These are phyloP conservation scores for Tulasnella sp. DNA, from an alignment of 768 basidiomycete genomes.

Conservation along the genomic window DNA sequence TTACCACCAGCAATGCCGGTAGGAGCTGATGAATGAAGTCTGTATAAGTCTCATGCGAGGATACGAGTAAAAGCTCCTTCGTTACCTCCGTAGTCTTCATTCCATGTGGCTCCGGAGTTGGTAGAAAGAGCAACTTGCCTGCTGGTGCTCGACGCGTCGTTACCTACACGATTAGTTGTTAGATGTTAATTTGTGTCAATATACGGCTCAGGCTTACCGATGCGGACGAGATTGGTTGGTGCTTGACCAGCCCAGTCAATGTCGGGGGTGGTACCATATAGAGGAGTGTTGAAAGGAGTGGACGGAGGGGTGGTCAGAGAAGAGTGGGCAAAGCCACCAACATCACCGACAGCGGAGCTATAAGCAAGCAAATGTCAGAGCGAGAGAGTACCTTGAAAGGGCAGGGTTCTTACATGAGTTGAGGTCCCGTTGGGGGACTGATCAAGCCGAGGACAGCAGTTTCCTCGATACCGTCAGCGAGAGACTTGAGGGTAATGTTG, in stretches of 20 bases:
- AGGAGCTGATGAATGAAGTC: constrained; percentile 33
- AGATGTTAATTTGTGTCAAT: constrained; percentile 51
- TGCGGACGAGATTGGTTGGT: constrained; percentile 50
- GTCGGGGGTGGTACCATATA: constrained; percentile 43
- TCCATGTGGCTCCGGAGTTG: constrained; percentile 55
- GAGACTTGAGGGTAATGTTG: constrained; percentile 56
- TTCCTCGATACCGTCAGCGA: constrained; percentile 66
- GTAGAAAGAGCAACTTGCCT: constrained; percentile 58
- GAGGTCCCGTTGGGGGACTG: constrained; percentile 58
- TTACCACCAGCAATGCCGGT: constrained; percentile 38
- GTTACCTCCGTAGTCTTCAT: constrained; percentile 54
- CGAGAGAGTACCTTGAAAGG: constrained; percentile 46
- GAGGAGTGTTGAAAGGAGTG: constrained; percentile 45
- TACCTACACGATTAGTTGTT: constrained; percentile 38
- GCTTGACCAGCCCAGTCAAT: constrained; percentile 55
- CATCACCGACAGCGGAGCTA: constrained; percentile 16
- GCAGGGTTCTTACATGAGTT: constrained; percentile 48
- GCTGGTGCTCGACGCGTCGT: constrained; percentile 35
- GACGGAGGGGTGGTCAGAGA: constrained; percentile 45
- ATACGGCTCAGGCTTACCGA: constrained; percentile 39
- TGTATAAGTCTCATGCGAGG: not conserved
- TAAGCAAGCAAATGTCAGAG: not conserved
- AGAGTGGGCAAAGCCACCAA: constrained; percentile 49
- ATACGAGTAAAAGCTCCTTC: constrained; percentile 29
- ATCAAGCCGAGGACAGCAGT: constrained; percentile 56